Conservation (phyloP, 345 rosid genomes). For the Erucastrum elatum region DNA sequence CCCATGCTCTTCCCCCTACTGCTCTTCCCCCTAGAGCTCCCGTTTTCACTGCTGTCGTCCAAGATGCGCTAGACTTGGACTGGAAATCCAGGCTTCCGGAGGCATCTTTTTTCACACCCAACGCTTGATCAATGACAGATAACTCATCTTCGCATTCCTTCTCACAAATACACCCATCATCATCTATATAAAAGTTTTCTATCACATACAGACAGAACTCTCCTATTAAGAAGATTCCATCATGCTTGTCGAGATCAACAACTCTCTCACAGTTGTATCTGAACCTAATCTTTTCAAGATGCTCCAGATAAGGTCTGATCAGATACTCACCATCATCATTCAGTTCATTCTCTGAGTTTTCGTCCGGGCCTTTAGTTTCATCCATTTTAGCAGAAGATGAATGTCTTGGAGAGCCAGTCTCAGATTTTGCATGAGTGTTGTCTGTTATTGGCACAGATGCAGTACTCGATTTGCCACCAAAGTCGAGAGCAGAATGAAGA, state of each 20-base stretch:
- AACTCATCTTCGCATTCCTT: conserved; percentile 95
- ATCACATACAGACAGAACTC: conserved; percentile 86
- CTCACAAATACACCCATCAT: conserved; percentile 85
- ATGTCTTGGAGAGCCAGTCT: conserved; percentile 72
- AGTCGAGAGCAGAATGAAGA: conserved; percentile 95
- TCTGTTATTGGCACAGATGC: conserved; percentile 74
- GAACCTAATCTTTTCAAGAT: conserved; percentile 83
- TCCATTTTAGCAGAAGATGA: conserved; percentile 66
- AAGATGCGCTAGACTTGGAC: conserved; percentile 83
- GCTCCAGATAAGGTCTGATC: conserved; percentile 96
- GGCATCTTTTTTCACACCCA: conserved; percentile 94
- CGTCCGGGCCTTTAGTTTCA: conserved; percentile 60
- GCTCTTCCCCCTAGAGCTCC: conserved; percentile 84
- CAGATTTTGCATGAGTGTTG: conserved; percentile 70
- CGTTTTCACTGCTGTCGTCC: conserved; percentile 61
- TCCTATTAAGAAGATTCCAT: conserved; percentile 95
- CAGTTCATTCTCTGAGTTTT: conserved; percentile 81
- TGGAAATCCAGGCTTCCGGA: conserved; percentile 74
- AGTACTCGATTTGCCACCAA: conserved; percentile 80
- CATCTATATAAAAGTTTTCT: conserved; percentile 87
- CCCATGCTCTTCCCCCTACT: conserved; percentile 97
- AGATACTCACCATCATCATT: conserved; percentile 94
- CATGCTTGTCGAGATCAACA: conserved; percentile 96
- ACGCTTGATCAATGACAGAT: conserved; percentile 98
- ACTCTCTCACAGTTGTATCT: conserved; percentile 97